Conservation (phyloP, 441 rosid genomes). For the Bocquillonia castaneifolia region DNA sequence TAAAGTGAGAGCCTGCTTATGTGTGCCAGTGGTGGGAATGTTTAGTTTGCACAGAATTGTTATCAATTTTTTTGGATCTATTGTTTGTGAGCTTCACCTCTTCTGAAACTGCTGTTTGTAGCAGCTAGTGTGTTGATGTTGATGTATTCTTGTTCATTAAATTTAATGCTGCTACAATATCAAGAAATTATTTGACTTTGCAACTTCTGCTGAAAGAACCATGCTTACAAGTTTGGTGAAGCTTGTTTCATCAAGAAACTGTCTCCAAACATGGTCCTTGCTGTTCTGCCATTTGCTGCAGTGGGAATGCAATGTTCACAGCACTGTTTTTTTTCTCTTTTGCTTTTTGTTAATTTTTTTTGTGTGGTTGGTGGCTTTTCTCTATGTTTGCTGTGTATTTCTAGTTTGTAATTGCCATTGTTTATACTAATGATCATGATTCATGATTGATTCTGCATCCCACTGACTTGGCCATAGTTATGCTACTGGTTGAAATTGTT, state of each 20-base stretch:
- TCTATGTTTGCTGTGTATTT: not conserved
- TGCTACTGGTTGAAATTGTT: slow-evolving; percentile 1
- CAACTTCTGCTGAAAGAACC: not conserved
- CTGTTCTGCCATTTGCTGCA: not conserved
- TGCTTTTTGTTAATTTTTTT: too few relatives aligned
- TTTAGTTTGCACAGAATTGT: not conserved
- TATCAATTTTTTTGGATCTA: not conserved
- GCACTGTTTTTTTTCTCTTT: too few relatives aligned
- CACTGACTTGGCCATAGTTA: not conserved
- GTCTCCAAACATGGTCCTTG: not conserved
- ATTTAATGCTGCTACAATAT: not conserved
- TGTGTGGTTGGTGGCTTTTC: too few relatives aligned
- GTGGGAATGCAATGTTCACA: not conserved
- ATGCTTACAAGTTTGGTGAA: not conserved
- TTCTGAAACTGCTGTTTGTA: not conserved
- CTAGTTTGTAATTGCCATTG: not conserved
- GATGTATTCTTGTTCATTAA: not conserved
- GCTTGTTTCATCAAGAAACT: not conserved
- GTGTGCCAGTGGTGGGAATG: not conserved
- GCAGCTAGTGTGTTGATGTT: not conserved
- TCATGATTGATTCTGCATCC: not conserved
- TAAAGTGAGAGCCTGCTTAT: not conserved
- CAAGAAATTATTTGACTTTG: not conserved
- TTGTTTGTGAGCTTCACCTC: not conserved
- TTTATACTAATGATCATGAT: not conserved